Evolutionary conservation across 2,329 filamentous ascomycete genomes (phyloP).

Genomic region (Fusarium drepaniforme): DNA sequence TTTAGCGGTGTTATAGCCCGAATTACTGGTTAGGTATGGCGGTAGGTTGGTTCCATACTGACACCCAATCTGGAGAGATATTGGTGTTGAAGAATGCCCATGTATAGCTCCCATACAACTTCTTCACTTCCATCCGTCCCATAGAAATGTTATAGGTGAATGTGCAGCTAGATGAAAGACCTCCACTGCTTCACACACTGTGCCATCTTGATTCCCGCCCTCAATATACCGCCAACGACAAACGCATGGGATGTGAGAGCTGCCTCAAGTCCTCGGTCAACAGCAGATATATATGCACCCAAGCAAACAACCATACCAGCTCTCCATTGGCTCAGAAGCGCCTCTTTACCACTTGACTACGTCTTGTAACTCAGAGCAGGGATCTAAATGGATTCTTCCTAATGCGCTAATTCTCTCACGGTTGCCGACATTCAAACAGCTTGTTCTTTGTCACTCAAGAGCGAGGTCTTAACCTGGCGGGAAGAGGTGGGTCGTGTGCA

Average conservation of each 20-base stretch:
- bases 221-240: neutral
- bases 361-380: neutral
- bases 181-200: neutral
- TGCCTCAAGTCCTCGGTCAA: constrained; percentile 5
- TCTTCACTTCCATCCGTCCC: neutral
- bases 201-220: neutral
- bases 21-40: neutral
- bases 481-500: neutral
- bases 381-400: neutral
- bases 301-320: neutral
- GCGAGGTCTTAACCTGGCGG: neutral
- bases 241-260: neutral
- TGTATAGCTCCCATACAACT: neutral
- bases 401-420: neutral
- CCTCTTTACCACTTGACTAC: neutral
- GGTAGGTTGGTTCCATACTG: neutral
- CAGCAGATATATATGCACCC: neutral
- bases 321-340: neutral
- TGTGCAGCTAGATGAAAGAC: neutral
- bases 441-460: constrained; percentile 1
- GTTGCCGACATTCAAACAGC: neutral
- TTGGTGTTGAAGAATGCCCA: neutral
- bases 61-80: neutral
- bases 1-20: neutral
- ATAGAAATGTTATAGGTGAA: neutral